Evolutionary conservation across 495 filamentous ascomycete species (phyloP), one percentile per base, ranked within the genome.

Genomic region (Durotheca rogersii): DNA sequence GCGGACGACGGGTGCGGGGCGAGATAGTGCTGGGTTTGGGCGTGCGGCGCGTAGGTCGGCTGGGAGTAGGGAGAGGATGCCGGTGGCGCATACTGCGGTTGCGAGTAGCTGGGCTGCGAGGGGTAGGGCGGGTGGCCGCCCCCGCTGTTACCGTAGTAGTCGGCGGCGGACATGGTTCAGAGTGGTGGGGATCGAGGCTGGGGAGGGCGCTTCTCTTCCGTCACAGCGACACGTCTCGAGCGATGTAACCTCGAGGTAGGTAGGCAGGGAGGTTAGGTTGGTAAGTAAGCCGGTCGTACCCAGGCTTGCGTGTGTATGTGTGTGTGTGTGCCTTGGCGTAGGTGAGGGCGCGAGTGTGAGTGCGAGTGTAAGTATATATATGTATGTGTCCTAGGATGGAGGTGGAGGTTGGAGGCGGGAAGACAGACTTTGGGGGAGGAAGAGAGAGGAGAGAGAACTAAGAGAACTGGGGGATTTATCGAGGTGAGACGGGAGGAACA

Each of bases 161-260:
- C 66, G 35, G 57, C 43, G 10, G 53, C 60, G 14, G 69, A 66
- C 69, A 72, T 72, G 9, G 3, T 67, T 4, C 9, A n/a, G n/a
- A n/a, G n/a, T n/a, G n/a, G n/a, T n/a, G n/a, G n/a, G n/a, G n/a
- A n/a, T n/a, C n/a, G n/a, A n/a, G n/a, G n/a, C n/a, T n/a, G n/a
- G n/a, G n/a, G n/a, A n/a, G n/a, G n/a, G n/a, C n/a, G n/a, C n/a
- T n/a, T n/a, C n/a, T n/a, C n/a, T n/a, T n/a, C n/a, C n/a, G n/a
- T n/a, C n/a, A n/a, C n/a, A n/a, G n/a, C n/a, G n/a, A n/a, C n/a
- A n/a, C n/a, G n/a, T n/a, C n/a, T n/a, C n/a, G n/a, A n/a, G n/a
- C n/a, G n/a, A n/a, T n/a, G n/a, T n/a, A n/a, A n/a, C n/a, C n/a
- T n/a, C n/a, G n/a, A n/a, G 9, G 23, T 27, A 27, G 23, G 23